phyloP scores from a whole-genome alignment of 2,329 filamentous ascomycete species.

The Cladorrhinum sp. region DNA sequence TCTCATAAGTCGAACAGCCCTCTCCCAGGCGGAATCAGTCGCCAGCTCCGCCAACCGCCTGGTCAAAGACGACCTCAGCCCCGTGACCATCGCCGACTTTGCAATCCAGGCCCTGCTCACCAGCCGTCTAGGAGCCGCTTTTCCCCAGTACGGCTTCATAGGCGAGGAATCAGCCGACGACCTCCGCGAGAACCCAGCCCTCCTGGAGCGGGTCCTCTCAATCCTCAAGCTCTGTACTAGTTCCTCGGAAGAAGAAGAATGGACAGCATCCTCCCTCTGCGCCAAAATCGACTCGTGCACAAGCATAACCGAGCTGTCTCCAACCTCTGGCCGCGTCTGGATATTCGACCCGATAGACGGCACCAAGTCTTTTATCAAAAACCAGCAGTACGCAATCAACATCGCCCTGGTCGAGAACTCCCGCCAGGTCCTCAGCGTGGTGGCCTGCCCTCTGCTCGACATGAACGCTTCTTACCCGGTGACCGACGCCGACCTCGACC shows the following conservation, averaged over 20 bases:
- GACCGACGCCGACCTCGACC: conserved; percentile 44
- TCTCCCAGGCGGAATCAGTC: background rate
- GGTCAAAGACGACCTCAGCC: conserved; percentile 54
- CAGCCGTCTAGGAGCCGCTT: conserved; percentile 46
- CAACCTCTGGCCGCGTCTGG: conserved; percentile 43
- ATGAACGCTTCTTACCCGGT: conserved; percentile 39
- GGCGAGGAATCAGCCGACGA: conserved; percentile 54
- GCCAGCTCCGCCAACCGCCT: conserved; percentile 26
- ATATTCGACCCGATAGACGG: conserved; percentile 62
- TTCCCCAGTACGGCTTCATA: conserved; percentile 51
- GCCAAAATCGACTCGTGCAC: conserved; percentile 53
- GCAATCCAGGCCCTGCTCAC: conserved; percentile 55
- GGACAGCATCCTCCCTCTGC: conserved; percentile 40
- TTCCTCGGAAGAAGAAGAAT: conserved; percentile 30
- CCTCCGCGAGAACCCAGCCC: conserved; percentile 40
- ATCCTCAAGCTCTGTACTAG: conserved; percentile 34
- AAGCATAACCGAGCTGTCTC: conserved; percentile 9
- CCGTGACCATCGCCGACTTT: conserved; percentile 59
- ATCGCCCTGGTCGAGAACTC: conserved; percentile 51
- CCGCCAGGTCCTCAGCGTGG: conserved; percentile 47
- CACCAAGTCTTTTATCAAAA: conserved; percentile 54
- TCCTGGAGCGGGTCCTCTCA: conserved; percentile 48
- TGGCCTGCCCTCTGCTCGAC: conserved; percentile 44
- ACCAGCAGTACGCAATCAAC: conserved; percentile 57
- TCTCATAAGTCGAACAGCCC: background rate